Conservation (phyloP, 2,329 filamentous ascomycete genomes). For the Helotiales sp. region DNA sequence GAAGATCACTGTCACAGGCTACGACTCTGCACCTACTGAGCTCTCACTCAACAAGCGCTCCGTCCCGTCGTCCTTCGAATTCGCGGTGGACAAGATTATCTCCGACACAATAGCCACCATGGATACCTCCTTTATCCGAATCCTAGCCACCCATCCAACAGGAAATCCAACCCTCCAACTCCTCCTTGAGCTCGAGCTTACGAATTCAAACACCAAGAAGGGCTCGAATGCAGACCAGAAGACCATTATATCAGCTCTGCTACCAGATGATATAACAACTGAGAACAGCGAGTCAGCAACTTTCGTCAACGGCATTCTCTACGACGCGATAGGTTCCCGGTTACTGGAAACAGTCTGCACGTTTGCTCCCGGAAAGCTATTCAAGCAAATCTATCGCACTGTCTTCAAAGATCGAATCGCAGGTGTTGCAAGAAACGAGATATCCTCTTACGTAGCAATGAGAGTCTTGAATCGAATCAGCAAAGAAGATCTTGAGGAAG, state of each 20-base stretch:
- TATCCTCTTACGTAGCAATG: slow-evolving; percentile 84
- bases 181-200: slow-evolving; percentile 81
- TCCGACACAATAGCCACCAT: slow-evolving; percentile 71
- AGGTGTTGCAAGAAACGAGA: slow-evolving; percentile 82
- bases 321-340: slow-evolving; percentile 87
- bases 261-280: slow-evolving; percentile 76
- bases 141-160: slow-evolving; percentile 83
- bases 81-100: slow-evolving; percentile 80
- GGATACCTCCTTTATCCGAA: slow-evolving; percentile 76
- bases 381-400: slow-evolving; percentile 82
- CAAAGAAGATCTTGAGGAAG: slow-evolving; percentile 79
- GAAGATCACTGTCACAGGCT: slow-evolving; percentile 64
- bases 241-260: slow-evolving; percentile 70
- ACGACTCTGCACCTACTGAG: slow-evolving; percentile 50
- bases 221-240: slow-evolving; percentile 50
- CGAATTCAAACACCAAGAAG: slow-evolving; percentile 67
- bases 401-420: slow-evolving; percentile 79
- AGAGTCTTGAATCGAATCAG: slow-evolving; percentile 79
- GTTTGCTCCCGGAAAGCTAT: slow-evolving; percentile 80
- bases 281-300: slow-evolving; percentile 72
- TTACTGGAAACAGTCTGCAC: slow-evolving; percentile 84
- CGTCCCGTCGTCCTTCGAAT: slow-evolving; percentile 77
- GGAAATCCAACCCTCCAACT: slow-evolving; percentile 94
- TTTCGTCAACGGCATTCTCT: slow-evolving; percentile 85
- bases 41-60: slow-evolving; percentile 46